Percentiles rank a stretch among this genome's conserved stretches.
phyloP scores from a whole-genome alignment of 169 alveolate species.

The Eimeria tenella region DNA sequence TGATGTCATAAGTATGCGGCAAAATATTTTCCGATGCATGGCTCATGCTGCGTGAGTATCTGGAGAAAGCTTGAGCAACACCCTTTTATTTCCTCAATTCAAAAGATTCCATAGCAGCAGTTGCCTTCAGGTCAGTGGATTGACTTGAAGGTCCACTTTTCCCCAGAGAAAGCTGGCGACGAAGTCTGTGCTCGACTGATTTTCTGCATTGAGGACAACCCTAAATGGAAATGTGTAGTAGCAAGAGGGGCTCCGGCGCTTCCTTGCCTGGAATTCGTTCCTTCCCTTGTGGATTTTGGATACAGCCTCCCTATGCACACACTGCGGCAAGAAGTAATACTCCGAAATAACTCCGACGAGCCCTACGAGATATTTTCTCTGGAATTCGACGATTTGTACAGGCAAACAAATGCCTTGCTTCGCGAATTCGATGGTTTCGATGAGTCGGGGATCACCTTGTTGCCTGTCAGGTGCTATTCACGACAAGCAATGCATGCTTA shows the following conservation, averaged over 20 bases:
- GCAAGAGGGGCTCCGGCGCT: constrained; percentile 88
- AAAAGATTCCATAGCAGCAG: background rate
- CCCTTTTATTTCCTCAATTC: no score
- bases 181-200: constrained; percentile 42
- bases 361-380: constrained; percentile 92
- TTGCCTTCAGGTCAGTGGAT: constrained; percentile 84
- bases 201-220: constrained; percentile 89
- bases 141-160: constrained; percentile 64
- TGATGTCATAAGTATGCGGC: no score
- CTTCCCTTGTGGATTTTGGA: constrained; percentile 67
- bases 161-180: constrained; percentile 18
- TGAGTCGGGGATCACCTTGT: constrained; percentile 78
- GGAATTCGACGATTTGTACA: constrained; percentile 92
- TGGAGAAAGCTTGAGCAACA: no score
- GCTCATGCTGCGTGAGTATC: no score
- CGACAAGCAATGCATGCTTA: background rate
- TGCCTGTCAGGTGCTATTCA: constrained; percentile 77
- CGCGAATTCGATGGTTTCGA: constrained; percentile 87
- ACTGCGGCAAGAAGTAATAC: constrained; percentile 81
- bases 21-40: no score
- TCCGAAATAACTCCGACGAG: constrained; percentile 90
- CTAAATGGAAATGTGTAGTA: constrained; percentile 86
- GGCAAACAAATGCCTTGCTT: constrained; percentile 92
- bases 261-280: constrained; percentile 38
- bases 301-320: constrained; percentile 70